Evolutionary conservation across 2,329 filamentous ascomycete species (phyloP), one percentile per base, ranked within the genome.

Genomic region (Exophiala sp.): DNA sequence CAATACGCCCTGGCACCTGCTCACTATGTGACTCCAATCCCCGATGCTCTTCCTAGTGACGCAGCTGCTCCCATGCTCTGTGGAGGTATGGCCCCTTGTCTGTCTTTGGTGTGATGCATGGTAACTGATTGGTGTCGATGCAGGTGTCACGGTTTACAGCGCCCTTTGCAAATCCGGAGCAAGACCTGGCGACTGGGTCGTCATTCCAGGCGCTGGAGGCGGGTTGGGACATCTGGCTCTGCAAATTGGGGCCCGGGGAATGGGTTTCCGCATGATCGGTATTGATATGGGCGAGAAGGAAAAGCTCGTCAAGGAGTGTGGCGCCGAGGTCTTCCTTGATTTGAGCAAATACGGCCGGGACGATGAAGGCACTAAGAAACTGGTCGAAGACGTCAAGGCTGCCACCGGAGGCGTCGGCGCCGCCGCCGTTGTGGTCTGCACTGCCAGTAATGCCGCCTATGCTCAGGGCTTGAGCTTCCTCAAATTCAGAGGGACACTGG

Each of bases 11-110:
- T 86, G 12, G 79, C 78, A 0, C 82, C 83, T 8, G 84, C 84
- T 2, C 78, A 80, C 69, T 88, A 88, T 66, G 85, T 87, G 2
- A 88, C 85, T 0, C 83, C 83, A 1, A 87, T 88, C 61, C 85
- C 85, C 2, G 83, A 85, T 3, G 70, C 67, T 3, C 69, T 88
- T 14, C 68, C 76, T 39, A 83, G 80, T 8, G 83, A 80, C 47
- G 74, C 76, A 20, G 85, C 85, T 0, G 85, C 85, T 1, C 85
- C 84, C 1, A 78, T 88, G 72, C 77, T 87, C 48, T 88, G 84
- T 68, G 84, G 83, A 11, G 85, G 85, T 32, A 77, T 87, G 10
- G 87, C 84, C 1, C 80, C 41, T n/a, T 32, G 12, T 4, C 41
- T 43, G 21, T 24, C n/a, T 18, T 24, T 12, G 18, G 41, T 6